Evolutionary conservation across 2,329 filamentous ascomycete species (phyloP), one percentile per base, ranked within the genome.

Genomic region (Aspergillus fischeri): DNA sequence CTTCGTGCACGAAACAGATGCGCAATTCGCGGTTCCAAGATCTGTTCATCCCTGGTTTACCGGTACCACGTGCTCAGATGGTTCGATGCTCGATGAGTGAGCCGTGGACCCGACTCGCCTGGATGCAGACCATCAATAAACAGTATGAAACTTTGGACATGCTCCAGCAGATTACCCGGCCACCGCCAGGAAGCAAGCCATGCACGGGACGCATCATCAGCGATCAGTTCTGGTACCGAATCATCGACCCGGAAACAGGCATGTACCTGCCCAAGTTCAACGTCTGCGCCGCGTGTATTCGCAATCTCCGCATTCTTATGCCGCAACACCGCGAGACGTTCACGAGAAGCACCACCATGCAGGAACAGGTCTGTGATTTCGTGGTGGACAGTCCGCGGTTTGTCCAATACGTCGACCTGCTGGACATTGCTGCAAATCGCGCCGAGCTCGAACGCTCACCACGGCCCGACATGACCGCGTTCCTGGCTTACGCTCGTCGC

Each of bases 31-130:
- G 83, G 21, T 95, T 90, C 69, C 81, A 85, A 2, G 79, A 83
- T 17, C 79, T 85, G 35, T 91, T 96, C 65, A 77, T 86, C 10
- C 81, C 81, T 3, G 83, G 84, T 38, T 80, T 84, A 29, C 77
- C 80, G 28, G 83, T 86, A 17, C 78, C 84, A 4, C 77, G 81
- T 2, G 81, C 83, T 14, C 78, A 80, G 44, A 80, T 83, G 49
- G 80, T 90, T 7, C 79, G 82, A 49, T 97, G 93, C 75, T 88
- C 92, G 62, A 91, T 97, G 73, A 90, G 90, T 29, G 82, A 85
- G 11, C 84, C 88, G 0, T 97, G 92, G 91, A 88, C 91, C 65
- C 86, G 90, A 28, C 85, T 96, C 42, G 92, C 92, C 0, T 96
- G 89, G 85, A 80, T 92, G 3, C 80, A 96, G 60, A 92, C 87